Evolutionary conservation across 345 rosid species (phyloP).

Genomic region (Psidium friedrichsthalianum): DNA sequence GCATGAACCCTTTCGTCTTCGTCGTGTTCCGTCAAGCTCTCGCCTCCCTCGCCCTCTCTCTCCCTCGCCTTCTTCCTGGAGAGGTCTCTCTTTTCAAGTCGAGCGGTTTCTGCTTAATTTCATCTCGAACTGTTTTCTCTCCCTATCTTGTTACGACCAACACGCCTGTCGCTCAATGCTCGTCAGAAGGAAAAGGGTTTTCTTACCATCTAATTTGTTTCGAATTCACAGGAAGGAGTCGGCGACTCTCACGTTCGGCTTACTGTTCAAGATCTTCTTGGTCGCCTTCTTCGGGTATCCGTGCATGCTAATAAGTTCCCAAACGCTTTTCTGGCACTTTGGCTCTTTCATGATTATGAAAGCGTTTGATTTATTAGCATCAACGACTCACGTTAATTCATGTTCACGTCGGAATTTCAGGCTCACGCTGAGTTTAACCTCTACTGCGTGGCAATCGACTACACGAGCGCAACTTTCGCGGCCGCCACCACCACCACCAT

Average conservation of each 20-base stretch:
- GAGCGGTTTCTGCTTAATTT: background rate
- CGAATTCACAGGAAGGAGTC: slow-evolving; percentile 24
- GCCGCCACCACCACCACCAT: slow-evolving; percentile 70
- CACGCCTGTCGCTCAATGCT: background rate
- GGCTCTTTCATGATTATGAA: background rate
- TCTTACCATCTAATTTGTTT: background rate
- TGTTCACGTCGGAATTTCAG: slow-evolving; percentile 18
- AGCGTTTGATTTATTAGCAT: background rate
- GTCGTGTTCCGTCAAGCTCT: slow-evolving; percentile 77
- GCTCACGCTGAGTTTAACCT: slow-evolving; percentile 58
- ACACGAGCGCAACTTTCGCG: slow-evolving; percentile 79
- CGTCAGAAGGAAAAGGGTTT: no score
- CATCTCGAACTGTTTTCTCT: background rate
- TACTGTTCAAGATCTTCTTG: slow-evolving; percentile 39
- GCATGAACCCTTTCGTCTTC: slow-evolving; percentile 72
- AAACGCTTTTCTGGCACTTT: background rate
- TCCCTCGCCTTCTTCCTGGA: slow-evolving; percentile 65
- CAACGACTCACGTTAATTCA: background rate
- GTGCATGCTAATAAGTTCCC: background rate
- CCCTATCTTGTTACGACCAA: background rate
- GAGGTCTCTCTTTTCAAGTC: slow-evolving; percentile 27
- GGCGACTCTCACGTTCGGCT: slow-evolving; percentile 27
- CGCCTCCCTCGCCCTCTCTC: slow-evolving; percentile 57
- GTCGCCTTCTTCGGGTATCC: slow-evolving; percentile 36
- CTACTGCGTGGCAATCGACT: slow-evolving; percentile 49